These are phyloP conservation scores for Xylariaceae sp. DNA, from an alignment of 2,329 filamentous ascomycete species.

Conservation along the genomic window DNA sequence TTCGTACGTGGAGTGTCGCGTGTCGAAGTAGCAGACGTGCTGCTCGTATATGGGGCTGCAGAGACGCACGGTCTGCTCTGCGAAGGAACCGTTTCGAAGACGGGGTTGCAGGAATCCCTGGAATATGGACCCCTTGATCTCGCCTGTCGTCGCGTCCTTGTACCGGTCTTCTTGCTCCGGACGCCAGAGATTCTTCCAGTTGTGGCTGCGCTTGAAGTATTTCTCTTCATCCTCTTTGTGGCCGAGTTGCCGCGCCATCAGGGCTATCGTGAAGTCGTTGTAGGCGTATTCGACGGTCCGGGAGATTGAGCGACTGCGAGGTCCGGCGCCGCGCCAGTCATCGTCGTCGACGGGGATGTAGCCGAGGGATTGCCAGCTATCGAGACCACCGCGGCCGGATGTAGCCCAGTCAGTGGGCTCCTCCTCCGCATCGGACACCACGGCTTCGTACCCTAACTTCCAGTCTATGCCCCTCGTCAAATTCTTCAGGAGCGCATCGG, in stretches of 20 bases:
- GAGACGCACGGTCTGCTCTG: constrained; percentile 60
- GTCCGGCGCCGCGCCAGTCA: constrained; percentile 58
- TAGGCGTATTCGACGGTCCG: constrained; percentile 77
- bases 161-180: constrained; percentile 36
- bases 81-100: constrained; percentile 60
- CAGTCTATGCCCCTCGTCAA: constrained; percentile 61
- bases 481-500: constrained; percentile 65
- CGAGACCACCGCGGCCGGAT: constrained; percentile 64
- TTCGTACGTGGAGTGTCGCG: constrained; percentile 40
- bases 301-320: constrained; percentile 63
- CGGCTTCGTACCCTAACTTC: constrained; percentile 64
- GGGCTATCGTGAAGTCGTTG: constrained; percentile 66
- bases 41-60: constrained; percentile 51
- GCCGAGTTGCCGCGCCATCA: constrained; percentile 56
- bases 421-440: constrained; percentile 64
- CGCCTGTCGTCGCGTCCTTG: constrained; percentile 19
- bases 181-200: constrained; percentile 66
- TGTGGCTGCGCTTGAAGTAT: constrained; percentile 56
- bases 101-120: constrained; percentile 66
- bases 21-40: constrained; percentile 44
- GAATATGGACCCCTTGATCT: constrained; percentile 43
- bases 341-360: constrained; percentile 68
- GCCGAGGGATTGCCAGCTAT: constrained; percentile 62
- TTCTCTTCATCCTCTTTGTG: constrained; percentile 49
- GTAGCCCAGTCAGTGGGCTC: constrained; percentile 64